phyloP scores from a whole-genome alignment of 495 filamentous ascomycete genomes.

The Aspergillus mulundensis region DNA sequence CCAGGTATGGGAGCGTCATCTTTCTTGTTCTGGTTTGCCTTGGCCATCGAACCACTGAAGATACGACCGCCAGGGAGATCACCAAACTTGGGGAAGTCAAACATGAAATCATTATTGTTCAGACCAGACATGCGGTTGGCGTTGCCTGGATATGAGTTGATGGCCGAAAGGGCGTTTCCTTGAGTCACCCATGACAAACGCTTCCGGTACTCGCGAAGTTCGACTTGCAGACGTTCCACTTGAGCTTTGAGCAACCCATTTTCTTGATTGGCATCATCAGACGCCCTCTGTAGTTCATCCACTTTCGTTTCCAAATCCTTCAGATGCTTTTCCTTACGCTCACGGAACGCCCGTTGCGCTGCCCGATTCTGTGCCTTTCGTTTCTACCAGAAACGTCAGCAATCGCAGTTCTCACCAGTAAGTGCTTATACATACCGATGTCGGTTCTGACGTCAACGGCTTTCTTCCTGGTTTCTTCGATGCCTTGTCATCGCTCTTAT shows the following conservation, averaged over 20 bases:
- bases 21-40: constrained; percentile 32
- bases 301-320: constrained; percentile 96
- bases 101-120: constrained; percentile 81
- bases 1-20: constrained; percentile 25
- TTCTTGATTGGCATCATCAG: constrained; percentile 77
- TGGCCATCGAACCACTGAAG: constrained; percentile 41
- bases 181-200: constrained; percentile 61
- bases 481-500: constrained; percentile 54
- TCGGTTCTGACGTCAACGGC: constrained; percentile 91
- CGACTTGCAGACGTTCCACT: constrained; percentile 79
- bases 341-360: constrained; percentile 92
- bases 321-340: constrained; percentile 96
- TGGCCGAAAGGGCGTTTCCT: constrained; percentile 46
- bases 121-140: constrained; percentile 42
- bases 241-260: constrained; percentile 80
- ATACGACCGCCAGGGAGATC: constrained; percentile 63
- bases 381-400: constrained; percentile 58
- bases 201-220: constrained; percentile 87
- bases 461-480: constrained; percentile 96
- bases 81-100: constrained; percentile 93
- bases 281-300: constrained; percentile 81
- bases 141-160: constrained; percentile 38
- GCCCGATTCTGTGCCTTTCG: constrained; percentile 98
- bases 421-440: constrained; percentile 66
- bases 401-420: neutral